Base-by-base conservation (phyloP, 495 filamentous ascomycete species). In the Talaromyces stipitatus region DNA sequence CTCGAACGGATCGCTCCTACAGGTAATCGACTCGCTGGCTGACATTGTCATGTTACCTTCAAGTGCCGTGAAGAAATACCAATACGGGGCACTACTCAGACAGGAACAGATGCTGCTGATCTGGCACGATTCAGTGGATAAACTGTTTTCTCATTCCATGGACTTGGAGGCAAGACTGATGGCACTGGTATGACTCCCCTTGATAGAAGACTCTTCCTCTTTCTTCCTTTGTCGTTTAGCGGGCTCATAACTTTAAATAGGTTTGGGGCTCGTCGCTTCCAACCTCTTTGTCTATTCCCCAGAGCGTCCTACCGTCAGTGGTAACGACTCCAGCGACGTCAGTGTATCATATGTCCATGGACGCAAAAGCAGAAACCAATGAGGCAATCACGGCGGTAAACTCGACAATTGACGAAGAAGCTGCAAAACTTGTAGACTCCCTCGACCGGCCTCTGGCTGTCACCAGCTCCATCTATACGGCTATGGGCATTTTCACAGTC, bases 121-220 rank as follows among this genome's bases (percentile, higher is more conserved):
- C 32, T 73, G 72, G 72, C 61, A 65, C n/a, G 66, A 72, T 24
- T 63, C 64, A 11, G 61, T 72, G 1, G 64, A 69, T 47, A 60
- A 58, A 11, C 68, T 73, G 23, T 60, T 75, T 23, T 57, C 61
- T 4, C 67, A 71, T 47, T 70, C 66, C 2, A 55, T 60, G 9
- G 64, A 68, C 50, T 50, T 75, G 9, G 72, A 75, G 60, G 61
- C 60, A 24, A 63, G 60, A 29, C 64, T 69, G 20, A 58, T 67
- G 28, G 55, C 62, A 2, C 30, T 63, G 27, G 65, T 64, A 56
- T 57, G 60, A 6, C n/a, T 16, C 8, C 38, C 38, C 6, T 7
- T 56, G 27, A 28, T 43, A 43, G 12, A 20, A 33, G 38, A 6
- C 38, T 10, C 12, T n/a, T n/a, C n/a, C 32, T 9, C 4, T 1